Conservation (phyloP, 2,329 filamentous ascomycete species). For the Graphium sp. region DNA sequence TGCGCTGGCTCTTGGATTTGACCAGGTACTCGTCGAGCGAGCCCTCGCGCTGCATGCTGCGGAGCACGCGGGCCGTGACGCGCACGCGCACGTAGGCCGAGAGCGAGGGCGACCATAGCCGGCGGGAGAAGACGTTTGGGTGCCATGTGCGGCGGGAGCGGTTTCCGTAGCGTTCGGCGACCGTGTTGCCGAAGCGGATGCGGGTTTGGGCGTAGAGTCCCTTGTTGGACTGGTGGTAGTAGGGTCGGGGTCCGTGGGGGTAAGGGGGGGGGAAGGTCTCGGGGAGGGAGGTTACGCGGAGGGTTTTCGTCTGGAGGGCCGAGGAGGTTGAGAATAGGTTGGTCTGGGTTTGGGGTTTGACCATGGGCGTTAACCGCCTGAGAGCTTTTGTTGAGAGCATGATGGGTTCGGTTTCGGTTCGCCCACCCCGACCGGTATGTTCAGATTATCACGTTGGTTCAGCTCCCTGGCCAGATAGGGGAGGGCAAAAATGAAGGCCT, state of each 20-base stretch:
- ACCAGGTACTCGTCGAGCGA: constrained; percentile 86
- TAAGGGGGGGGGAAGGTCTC: constrained; percentile 43
- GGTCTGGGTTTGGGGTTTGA: too few relatives aligned
- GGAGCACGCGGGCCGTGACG: constrained; percentile 52
- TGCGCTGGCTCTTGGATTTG: constrained; percentile 57
- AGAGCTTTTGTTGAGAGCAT: too few relatives aligned
- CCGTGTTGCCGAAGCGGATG: constrained; percentile 67
- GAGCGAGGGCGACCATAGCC: constrained; percentile 47
- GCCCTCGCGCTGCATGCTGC: constrained; percentile 68
- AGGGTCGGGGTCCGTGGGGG: constrained; percentile 50
- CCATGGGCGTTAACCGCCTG: too few relatives aligned
- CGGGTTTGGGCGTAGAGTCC: constrained; percentile 55
- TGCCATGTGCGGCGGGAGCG: constrained; percentile 61
- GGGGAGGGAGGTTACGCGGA: constrained; percentile 25
- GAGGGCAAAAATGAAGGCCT: too few relatives aligned
- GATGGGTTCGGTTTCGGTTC: too few relatives aligned
- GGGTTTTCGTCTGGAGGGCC: constrained; percentile 18
- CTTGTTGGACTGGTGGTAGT: constrained; percentile 68
- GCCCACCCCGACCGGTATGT: too few relatives aligned
- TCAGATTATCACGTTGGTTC: too few relatives aligned
- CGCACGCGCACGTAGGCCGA: constrained; percentile 47
- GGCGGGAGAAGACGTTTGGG: constrained; percentile 56
- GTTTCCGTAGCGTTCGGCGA: constrained; percentile 47
- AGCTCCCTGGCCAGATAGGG: too few relatives aligned
- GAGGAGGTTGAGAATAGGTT: constrained; percentile 23